Conservation (phyloP, 345 rosid species). For the Pugionium dolabratum region DNA sequence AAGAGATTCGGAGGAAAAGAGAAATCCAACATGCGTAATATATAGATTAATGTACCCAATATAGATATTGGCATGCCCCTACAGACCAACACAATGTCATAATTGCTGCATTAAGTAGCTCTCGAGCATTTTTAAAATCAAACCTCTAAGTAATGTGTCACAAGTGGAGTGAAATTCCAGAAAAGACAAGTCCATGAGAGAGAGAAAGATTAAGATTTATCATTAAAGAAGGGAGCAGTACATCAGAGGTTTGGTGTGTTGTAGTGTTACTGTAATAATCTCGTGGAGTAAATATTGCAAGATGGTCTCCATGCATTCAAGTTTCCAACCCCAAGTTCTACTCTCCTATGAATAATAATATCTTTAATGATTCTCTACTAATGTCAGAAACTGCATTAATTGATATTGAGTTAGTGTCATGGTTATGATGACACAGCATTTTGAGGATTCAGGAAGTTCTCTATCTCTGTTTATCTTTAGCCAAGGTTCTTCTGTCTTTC, state of each 20-base stretch:
- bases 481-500: slow-evolving; percentile 5
- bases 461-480: slow-evolving; percentile 5
- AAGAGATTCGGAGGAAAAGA: not conserved
- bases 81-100: slow-evolving; percentile 22
- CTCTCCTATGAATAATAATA: slow-evolving; percentile 34
- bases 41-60: slow-evolving; percentile 27
- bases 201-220: slow-evolving; percentile 12
- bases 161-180: slow-evolving; percentile 5
- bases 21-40: no score
- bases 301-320: slow-evolving; percentile 43
- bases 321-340: slow-evolving; percentile 35
- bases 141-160: slow-evolving; percentile 15
- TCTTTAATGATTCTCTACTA: slow-evolving; percentile 10
- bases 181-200: slow-evolving; percentile 29
- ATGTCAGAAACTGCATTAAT: slow-evolving; percentile 20
- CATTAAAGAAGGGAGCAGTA: slow-evolving; percentile 32
- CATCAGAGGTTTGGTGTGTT: slow-evolving; percentile 31
- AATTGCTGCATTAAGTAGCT: no score
- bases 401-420: slow-evolving; percentile 29
- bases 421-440: slow-evolving; percentile 22
- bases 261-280: slow-evolving; percentile 31
- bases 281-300: slow-evolving; percentile 39
- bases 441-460: no score
- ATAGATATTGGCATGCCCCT: slow-evolving; percentile 24
- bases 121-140: slow-evolving; percentile 24